Evolutionary conservation across 2,329 filamentous ascomycete genomes (phyloP), one percentile per base, ranked within the genome.

Genomic region (Xylaria sp.): DNA sequence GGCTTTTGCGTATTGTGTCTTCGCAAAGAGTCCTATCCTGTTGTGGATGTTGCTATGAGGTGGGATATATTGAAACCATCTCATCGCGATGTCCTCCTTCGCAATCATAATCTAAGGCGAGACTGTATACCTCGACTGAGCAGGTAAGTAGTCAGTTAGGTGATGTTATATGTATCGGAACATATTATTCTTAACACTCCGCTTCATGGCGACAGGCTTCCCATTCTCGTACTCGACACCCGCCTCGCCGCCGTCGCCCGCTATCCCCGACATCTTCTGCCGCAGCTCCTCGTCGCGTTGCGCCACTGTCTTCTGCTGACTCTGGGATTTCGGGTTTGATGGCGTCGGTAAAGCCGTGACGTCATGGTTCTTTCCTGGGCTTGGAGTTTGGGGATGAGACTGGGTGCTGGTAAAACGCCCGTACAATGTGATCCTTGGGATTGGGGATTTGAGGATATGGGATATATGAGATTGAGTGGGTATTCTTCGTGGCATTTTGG

Each of bases 201-300:
- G 83, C 80, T 93, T 94, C 86, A 94, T 90, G 0, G 89, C 84
- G 6, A 88, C 88, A 0, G 92, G 88, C 77, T 90, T 86, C 0
- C 92, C 92, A 73, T 93, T 86, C 78, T 94, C 92, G 68, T 92
- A 90, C 78, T 94, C 92, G 4, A 94, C 81, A 0, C 92, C 92
- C 3, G 90, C 84, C 31, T 86, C 87, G 9, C 92, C 92, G 4
- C 92, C 92, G 49, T 90, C 91, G 0, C 92, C 92, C 0, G 90
- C 85, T 36, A 90, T 82, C 11, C 85, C 87, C 72, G 92, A 89
- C 74, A 94, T 84, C 69, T 89, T 92, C 67, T 84, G 77, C 48
- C 84, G 84, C 28, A 94, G 78, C 72, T 93, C 91, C 69, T 88
- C 87, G 74, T 94, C 92, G 1, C 88, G 78, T 73, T 93, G 84